Conservation (phyloP, 129 eudicot species). For the Mikania micrantha region DNA sequence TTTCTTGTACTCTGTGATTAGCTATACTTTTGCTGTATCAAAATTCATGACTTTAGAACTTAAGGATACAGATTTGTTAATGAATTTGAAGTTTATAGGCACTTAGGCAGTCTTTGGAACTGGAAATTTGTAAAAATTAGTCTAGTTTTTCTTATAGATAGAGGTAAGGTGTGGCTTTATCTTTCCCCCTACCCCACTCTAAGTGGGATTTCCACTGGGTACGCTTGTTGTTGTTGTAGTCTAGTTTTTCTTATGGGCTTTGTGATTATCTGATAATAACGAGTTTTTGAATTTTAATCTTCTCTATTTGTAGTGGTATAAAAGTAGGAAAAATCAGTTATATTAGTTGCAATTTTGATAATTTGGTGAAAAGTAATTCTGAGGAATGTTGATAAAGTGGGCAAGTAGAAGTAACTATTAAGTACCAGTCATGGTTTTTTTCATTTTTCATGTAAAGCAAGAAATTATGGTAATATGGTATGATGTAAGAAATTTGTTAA, state of each 20-base stretch:
- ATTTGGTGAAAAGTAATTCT: neutral
- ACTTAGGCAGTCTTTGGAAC: too few relatives aligned
- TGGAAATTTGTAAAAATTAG: neutral
- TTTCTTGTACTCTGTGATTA: neutral
- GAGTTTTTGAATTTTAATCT: neutral
- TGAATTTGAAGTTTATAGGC: neutral
- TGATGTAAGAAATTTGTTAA: neutral
- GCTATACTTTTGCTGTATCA: neutral
- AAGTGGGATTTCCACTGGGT: too few relatives aligned
- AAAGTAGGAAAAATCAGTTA: neutral
- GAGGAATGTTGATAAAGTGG: neutral
- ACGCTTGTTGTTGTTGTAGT: too few relatives aligned
- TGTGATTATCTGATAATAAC: neutral
- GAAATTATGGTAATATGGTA: conserved; percentile 1
- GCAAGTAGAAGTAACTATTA: neutral
- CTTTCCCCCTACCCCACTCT: too few relatives aligned
- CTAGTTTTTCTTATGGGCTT: neutral
- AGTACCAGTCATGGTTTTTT: neutral
- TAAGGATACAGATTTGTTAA: neutral
- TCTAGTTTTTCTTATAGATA: too few relatives aligned
- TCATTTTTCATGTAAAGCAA: neutral
- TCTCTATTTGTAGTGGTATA: neutral
- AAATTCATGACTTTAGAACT: neutral
- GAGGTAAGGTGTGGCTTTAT: too few relatives aligned
- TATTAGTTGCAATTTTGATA: neutral